phyloP scores from a whole-genome alignment of 768 basidiomycete genomes.

The Kwoniella bestiolae region DNA sequence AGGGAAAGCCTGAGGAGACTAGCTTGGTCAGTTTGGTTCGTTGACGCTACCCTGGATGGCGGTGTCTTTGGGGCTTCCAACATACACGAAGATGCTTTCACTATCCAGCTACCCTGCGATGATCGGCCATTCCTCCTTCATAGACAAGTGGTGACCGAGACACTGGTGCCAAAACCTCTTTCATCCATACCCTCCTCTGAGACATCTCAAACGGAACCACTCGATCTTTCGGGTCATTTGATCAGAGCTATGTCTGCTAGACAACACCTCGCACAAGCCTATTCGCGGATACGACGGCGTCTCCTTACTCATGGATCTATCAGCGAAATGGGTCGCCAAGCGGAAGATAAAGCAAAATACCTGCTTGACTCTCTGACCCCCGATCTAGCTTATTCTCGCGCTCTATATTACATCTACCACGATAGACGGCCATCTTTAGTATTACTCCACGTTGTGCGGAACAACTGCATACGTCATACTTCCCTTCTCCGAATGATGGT shows the following conservation, averaged over 20 bases:
- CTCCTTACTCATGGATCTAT: not conserved
- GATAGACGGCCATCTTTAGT: constrained; percentile 10
- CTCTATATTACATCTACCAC: constrained; percentile 15
- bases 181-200: not conserved
- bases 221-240: constrained; percentile 14
- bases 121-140: constrained; percentile 24
- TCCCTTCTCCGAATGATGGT: constrained; percentile 10
- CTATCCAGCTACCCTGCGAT: constrained; percentile 31
- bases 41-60: constrained; percentile 22
- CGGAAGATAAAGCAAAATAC: not conserved
- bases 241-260: constrained; percentile 17
- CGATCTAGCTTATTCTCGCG: constrained; percentile 7
- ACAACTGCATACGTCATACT: constrained; percentile 12
- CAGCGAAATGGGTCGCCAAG: not conserved
- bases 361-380: constrained; percentile 1
- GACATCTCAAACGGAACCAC: not conserved
- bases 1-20: constrained; percentile 26
- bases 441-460: constrained; percentile 11
- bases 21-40: constrained; percentile 34
- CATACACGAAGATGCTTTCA: constrained; percentile 22
- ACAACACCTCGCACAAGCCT: constrained; percentile 7
- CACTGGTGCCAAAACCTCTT: not conserved
- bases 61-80: constrained; percentile 25
- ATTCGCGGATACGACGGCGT: constrained; percentile 14
- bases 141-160: constrained; percentile 10